Evolutionary conservation across 306 rosid species (phyloP).

Genomic region (Fragaria vesca): DNA sequence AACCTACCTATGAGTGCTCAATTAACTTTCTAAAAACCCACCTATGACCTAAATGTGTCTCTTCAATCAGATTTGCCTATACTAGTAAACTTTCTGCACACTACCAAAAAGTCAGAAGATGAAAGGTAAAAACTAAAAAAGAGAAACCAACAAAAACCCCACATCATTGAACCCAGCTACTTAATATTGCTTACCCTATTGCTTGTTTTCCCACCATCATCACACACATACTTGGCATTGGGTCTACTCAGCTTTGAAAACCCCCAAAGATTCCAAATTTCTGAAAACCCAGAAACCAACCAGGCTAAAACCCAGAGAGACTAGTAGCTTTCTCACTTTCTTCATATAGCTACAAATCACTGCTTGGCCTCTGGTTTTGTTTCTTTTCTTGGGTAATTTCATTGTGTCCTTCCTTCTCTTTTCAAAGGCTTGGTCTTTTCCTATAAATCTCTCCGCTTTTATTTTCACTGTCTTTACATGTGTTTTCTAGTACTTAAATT

Average conservation of each 20-base stretch:
- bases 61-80: conserved; percentile 8
- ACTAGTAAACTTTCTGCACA: conserved; percentile 26
- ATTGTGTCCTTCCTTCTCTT: conserved; percentile 15
- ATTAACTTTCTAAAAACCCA: not conserved
- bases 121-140: not conserved
- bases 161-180: conserved; percentile 8
- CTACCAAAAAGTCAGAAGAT: not conserved
- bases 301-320: conserved; percentile 33
- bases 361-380: conserved; percentile 33
- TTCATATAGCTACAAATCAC: conserved; percentile 31
- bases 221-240: conserved; percentile 8
- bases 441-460: conserved; percentile 7
- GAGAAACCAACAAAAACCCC: not conserved
- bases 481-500: not conserved
- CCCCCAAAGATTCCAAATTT: conserved; percentile 29
- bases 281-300: conserved; percentile 22
- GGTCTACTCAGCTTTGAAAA: conserved; percentile 18
- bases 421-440: conserved; percentile 17
- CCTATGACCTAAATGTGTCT: not conserved
- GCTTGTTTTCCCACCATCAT: conserved; percentile 21
- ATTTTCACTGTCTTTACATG: conserved; percentile 7
- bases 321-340: conserved; percentile 49
- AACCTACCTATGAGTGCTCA: not conserved
- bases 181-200: not conserved
- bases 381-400: conserved; percentile 36